These are phyloP conservation scores for Dendrobium chrysotoxum DNA, from an alignment of 106 monocot species.

Conservation along the genomic window DNA sequence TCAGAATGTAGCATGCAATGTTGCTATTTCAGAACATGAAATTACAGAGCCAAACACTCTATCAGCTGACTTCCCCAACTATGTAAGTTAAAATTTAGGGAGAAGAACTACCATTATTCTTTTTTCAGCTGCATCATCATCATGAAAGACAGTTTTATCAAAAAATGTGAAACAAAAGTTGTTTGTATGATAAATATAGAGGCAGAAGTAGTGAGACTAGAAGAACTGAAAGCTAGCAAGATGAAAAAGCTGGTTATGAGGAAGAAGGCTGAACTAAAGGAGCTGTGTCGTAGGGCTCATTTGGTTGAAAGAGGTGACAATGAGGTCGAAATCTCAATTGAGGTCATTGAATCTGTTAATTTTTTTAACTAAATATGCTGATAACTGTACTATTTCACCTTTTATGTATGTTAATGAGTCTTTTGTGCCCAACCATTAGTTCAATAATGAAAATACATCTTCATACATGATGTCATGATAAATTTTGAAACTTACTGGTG, in stretches of 20 bases:
- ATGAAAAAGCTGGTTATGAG: conserved; percentile 63
- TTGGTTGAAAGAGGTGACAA: conserved; percentile 22
- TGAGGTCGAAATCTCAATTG: conserved; percentile 24
- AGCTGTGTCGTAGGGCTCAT: conserved; percentile 38
- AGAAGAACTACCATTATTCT: background rate
- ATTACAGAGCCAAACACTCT: conserved; percentile 45
- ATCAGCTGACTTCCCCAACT: conserved; percentile 35
- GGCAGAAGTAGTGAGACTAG: conserved; percentile 49
- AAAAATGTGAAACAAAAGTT: background rate
- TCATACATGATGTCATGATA: no score
- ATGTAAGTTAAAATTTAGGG: conserved; percentile 27
- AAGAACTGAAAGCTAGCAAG: conserved; percentile 52
- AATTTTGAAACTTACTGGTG: no score
- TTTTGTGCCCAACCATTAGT: no score
- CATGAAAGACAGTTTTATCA: background rate
- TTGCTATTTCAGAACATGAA: conserved; percentile 61
- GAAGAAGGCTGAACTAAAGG: conserved; percentile 52
- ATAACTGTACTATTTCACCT: background rate
- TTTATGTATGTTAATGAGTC: background rate
- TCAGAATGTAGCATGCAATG: conserved; percentile 51
- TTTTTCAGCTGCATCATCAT: background rate
- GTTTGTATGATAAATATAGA: conserved; percentile 28
- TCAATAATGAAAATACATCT: no score
- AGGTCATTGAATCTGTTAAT: conserved; percentile 38
- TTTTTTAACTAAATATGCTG: background rate